Evolutionary conservation across 768 basidiomycete genomes (phyloP), one percentile per base, ranked within the genome.

Genomic region (Kondoa malvinella): DNA sequence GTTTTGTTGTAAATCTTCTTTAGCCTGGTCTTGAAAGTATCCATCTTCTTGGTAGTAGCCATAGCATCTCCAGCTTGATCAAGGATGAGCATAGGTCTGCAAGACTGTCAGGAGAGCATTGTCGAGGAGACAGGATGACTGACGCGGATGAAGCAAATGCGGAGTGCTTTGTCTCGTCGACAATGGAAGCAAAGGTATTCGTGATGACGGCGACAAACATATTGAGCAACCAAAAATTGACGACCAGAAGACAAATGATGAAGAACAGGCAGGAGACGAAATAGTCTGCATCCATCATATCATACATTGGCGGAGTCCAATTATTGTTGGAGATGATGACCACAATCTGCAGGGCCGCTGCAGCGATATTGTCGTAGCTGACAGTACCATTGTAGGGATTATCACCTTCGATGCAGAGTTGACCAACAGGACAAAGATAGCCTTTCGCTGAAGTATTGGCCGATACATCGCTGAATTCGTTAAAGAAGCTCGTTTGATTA

Each of bases 131-230:
- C 34, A n/a, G 14, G 34, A 2, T 56, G 4, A 34, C 60, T 27
- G 12, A 61, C 61, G 1, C 31, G 3, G n/a, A 17, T 58, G 40
- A 26, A 34, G 90, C 91, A 76, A 96, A 97, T 0, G 92, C 94
- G 76, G 88, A 91, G 75, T 86, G 87, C 76, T 85, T 83, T 1
- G 92, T 95, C 73, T 89, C 86, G 2, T 84, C 81, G 34, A 89
- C 81, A 69, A 95, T 95, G 17, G 87, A 88, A 21, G 84, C 84
- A 76, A 97, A 97, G 0, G 89, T 88, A 74, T 90, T 87, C 31
- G 90, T 89, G 70, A 94, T 92, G n/a, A 95, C 91, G 21, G 92
- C 92, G 67, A 95, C 89, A 75, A 92, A 87, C 25, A 73, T 58
- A 25, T 72, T 69, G 25, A 72, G 64, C 17, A 73, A 58, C 78